Conservation (phyloP, 1,284 basidiomycete species). For the Ceratobasidium sp. region DNA sequence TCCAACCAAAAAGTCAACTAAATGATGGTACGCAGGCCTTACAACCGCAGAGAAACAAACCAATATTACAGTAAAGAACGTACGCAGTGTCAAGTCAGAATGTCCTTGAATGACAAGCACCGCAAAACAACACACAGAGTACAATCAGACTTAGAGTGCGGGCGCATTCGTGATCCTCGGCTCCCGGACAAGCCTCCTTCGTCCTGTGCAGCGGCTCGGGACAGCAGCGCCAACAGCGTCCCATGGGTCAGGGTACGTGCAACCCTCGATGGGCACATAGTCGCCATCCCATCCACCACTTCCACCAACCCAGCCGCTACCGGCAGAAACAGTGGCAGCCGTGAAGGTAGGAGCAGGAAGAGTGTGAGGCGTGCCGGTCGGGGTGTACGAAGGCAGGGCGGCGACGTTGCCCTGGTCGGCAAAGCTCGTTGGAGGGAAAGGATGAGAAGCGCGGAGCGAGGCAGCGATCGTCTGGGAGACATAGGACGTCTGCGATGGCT, state of each 20-base stretch:
- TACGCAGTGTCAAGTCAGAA: not conserved
- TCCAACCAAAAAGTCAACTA: slow-evolving; percentile 9
- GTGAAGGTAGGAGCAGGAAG: slow-evolving; percentile 47
- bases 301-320: slow-evolving; percentile 76
- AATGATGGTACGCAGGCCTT: slow-evolving; percentile 16
- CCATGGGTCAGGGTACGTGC: slow-evolving; percentile 71
- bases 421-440: slow-evolving; percentile 56
- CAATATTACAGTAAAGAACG: not conserved
- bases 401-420: slow-evolving; percentile 48
- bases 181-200: slow-evolving; percentile 28
- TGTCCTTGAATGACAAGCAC: not conserved
- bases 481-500: slow-evolving; percentile 49
- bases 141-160: not conserved
- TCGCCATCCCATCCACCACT: slow-evolving; percentile 27
- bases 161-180: slow-evolving; percentile 11
- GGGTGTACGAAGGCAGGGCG: slow-evolving; percentile 56
- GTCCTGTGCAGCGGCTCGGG: slow-evolving; percentile 48
- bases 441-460: slow-evolving; percentile 56
- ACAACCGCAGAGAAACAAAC: not conserved
- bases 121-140: not conserved
- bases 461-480: slow-evolving; percentile 61
- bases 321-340: slow-evolving; percentile 52
- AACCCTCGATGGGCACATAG: slow-evolving; percentile 64
- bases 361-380: slow-evolving; percentile 52
- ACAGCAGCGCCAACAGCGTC: slow-evolving; percentile 57